Evolutionary conservation across 225 moss, liverwort and hornwort species (phyloP).

Genomic region (Pseudisothecium myosuroides): DNA sequence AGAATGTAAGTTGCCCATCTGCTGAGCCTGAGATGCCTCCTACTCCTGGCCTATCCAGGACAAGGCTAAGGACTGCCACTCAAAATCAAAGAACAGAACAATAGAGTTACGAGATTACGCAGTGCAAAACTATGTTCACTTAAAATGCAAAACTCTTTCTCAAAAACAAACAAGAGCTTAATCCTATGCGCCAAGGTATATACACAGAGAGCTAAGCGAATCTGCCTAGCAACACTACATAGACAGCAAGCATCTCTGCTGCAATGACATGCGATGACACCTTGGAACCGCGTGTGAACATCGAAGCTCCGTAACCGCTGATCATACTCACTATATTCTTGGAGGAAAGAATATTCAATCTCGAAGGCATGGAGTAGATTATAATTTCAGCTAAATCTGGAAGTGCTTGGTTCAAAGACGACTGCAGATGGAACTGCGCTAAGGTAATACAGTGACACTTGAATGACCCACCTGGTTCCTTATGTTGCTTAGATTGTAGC

Average conservation of each 20-base stretch:
- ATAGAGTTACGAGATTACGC: neutral
- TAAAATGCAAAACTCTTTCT: neutral
- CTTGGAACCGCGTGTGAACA: neutral
- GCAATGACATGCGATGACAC: neutral
- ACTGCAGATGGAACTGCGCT: neutral
- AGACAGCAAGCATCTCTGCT: neutral
- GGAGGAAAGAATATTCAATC: neutral
- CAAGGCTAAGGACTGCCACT: conserved; percentile 67
- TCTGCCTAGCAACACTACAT: neutral
- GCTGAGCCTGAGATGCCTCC: conserved; percentile 79
- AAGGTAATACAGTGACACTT: neutral
- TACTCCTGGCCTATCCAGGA: conserved; percentile 31
- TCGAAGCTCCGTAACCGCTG: neutral
- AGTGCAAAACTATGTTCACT: neutral
- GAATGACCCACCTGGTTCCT: conserved; percentile 68
- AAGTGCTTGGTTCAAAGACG: neutral
- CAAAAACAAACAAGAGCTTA: neutral
- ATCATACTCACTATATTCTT: neutral
- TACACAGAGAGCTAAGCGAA: neutral
- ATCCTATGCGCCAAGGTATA: neutral
- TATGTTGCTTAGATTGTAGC: conserved; percentile 57
- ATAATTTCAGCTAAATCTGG: neutral
- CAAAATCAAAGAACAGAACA: neutral
- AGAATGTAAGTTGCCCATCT: conserved; percentile 73
- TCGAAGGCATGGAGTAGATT: neutral